A percentile compares a stretch with the other conserved stretches of the same genome.
phyloP scores from a whole-genome alignment of 768 basidiomycete species.

The Amanita fuliginea region DNA sequence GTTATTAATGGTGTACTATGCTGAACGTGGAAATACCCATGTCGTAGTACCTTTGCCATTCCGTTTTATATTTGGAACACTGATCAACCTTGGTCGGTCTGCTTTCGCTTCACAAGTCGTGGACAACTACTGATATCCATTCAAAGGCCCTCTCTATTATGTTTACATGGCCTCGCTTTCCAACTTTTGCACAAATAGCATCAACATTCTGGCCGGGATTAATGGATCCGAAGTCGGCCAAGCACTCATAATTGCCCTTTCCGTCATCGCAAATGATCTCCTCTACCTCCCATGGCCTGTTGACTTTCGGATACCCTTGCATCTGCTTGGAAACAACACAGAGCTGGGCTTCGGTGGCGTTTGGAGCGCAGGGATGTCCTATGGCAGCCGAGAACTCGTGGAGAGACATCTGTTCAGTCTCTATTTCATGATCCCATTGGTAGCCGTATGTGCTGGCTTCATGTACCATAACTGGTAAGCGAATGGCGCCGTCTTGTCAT shows the following conservation, averaged over 20 bases:
- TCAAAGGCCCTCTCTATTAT: slow-evolving; percentile 85
- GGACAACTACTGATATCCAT: slow-evolving; percentile 3
- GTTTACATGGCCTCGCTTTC: slow-evolving; percentile 93
- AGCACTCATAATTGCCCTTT: slow-evolving; percentile 83
- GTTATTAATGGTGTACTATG: slow-evolving; percentile 91
- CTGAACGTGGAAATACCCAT: slow-evolving; percentile 86
- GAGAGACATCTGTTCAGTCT: slow-evolving; percentile 91
- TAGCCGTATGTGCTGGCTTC: slow-evolving; percentile 84
- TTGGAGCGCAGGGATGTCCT: slow-evolving; percentile 76
- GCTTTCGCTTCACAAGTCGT: not conserved
- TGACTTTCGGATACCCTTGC: slow-evolving; percentile 59
- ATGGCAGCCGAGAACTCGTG: slow-evolving; percentile 79
- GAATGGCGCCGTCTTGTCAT: not conserved
- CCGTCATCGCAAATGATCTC: slow-evolving; percentile 85
- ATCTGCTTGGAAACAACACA: slow-evolving; percentile 53
- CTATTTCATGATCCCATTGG: slow-evolving; percentile 94
- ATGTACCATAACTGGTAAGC: slow-evolving; percentile 93
- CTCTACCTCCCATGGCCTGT: slow-evolving; percentile 88
- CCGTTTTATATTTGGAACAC: slow-evolving; percentile 57
- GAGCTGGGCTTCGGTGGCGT: slow-evolving; percentile 70
- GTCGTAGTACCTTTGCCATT: slow-evolving; percentile 87
- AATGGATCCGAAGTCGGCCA: slow-evolving; percentile 96
- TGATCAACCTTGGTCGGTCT: slow-evolving; percentile 78
- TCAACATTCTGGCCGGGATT: slow-evolving; percentile 97
- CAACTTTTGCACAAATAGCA: slow-evolving; percentile 94